A percentile compares a stretch with the other conserved stretches of the same genome.
phyloP scores from a whole-genome alignment of 768 basidiomycete genomes.

The Phanerodontia chrysosporium region DNA sequence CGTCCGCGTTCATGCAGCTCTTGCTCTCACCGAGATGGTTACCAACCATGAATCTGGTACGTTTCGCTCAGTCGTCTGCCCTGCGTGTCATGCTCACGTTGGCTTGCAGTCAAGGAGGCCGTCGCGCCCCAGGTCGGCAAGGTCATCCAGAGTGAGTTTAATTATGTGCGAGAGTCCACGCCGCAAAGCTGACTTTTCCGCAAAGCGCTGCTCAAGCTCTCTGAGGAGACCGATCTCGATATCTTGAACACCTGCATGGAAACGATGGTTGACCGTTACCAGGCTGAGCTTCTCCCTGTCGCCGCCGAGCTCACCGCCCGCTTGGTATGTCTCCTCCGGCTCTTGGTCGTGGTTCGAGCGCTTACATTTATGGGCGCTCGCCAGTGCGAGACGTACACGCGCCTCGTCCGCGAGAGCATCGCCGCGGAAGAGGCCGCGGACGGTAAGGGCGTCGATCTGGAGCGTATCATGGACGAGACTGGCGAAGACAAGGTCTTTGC shows the following conservation, averaged over 20 bases:
- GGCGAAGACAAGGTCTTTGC: constrained; percentile 86
- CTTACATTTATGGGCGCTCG: background rate
- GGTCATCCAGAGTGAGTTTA: constrained; percentile 70
- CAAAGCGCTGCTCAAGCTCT: constrained; percentile 80
- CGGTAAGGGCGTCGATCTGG: constrained; percentile 48
- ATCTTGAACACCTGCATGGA: constrained; percentile 81
- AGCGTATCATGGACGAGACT: constrained; percentile 46
- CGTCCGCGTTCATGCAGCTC: constrained; percentile 77
- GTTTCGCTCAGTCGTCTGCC: constrained; percentile 13
- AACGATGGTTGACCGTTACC: constrained; percentile 81
- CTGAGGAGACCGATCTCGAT: constrained; percentile 90
- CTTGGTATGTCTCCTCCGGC: constrained; percentile 50
- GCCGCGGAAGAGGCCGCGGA: constrained; percentile 42
- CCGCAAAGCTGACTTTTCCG: background rate
- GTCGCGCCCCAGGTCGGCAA: constrained; percentile 79
- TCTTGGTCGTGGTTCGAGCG: background rate
- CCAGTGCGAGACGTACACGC: constrained; percentile 80
- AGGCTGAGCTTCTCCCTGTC: constrained; percentile 79
- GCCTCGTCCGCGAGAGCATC: constrained; percentile 68
- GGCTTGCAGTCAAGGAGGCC: constrained; percentile 53
- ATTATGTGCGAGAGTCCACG: background rate
- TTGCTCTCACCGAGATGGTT: constrained; percentile 78
- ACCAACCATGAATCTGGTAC: constrained; percentile 56
- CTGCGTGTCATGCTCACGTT: background rate
- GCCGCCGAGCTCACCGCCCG: constrained; percentile 75